Evolutionary conservation across 305 asterid species (phyloP), one percentile per base, ranked within the genome.

Genomic region (Rubia tinctorum): DNA sequence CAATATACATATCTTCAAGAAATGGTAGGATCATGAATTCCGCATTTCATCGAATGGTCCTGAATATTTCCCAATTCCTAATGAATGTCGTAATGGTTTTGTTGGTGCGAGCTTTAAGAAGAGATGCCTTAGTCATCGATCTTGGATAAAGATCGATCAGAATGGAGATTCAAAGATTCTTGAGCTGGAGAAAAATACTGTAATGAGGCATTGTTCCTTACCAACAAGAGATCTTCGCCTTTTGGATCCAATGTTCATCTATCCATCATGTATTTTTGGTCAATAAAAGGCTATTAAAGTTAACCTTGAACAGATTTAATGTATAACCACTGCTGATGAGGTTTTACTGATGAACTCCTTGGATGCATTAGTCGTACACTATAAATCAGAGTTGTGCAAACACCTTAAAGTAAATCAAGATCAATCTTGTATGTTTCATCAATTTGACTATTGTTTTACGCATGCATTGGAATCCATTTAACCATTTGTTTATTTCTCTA

Each of bases 201-300:
- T 92, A 68, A 95, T 95, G 99, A 88, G 89, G 64, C 96, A 88
- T 80, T 95, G 97, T 76, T 88, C 96, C 49, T 84, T 95, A 85
- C 99, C 99, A 74, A 88, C 99, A 22, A 85, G 99, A 84, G 99
- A 95, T n/a, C n/a, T n/a, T n/a, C n/a, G n/a, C n/a, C n/a, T n/a
- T n/a, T n/a, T n/a, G n/a, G n/a, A n/a, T n/a, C n/a, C n/a, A n/a
- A n/a, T n/a, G n/a, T n/a, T n/a, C n/a, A n/a, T n/a, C n/a, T n/a
- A n/a, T n/a, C n/a, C n/a, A n/a, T n/a, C n/a, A n/a, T n/a, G 97
- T 20, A 95, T 95, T 80, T 82, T 95, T 78, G 99, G 99, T 20
- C 96, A 98, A 40, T 98, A 92, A 75, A 89, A 92, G 76, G 98
- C 98, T 77, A 95, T 95, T 75, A 98, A 92, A 71, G 90, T 95